Conservation (phyloP, 1,284 basidiomycete genomes). For the Cutaneotrichosporon arboriforme region DNA sequence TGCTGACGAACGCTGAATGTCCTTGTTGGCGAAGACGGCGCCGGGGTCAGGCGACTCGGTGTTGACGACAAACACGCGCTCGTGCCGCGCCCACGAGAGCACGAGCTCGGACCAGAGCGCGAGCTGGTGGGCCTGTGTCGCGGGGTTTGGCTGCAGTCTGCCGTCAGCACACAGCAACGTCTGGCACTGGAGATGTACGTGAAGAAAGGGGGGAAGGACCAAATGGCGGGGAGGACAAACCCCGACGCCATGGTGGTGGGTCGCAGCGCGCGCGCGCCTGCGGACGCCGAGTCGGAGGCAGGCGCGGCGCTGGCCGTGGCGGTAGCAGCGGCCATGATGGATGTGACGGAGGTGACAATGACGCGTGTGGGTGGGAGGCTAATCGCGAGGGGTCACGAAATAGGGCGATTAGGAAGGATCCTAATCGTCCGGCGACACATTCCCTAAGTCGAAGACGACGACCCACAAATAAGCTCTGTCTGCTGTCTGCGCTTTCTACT, state of each 20-base stretch:
- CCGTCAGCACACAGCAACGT: neutral
- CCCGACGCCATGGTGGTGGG: slow-evolving; percentile 27
- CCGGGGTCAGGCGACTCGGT: slow-evolving; percentile 32
- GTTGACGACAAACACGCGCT: slow-evolving; percentile 48
- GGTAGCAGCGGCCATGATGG: neutral
- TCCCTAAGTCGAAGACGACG: too few species aligned
- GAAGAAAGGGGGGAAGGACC: slow-evolving; percentile 56
- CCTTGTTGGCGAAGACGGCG: slow-evolving; percentile 44
- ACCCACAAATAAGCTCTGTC: too few species aligned
- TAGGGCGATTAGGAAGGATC: too few species aligned
- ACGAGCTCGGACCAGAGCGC: slow-evolving; percentile 50
- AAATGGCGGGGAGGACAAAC: slow-evolving; percentile 51
- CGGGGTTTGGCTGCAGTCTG: slow-evolving; percentile 52
- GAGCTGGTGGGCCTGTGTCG: slow-evolving; percentile 50
- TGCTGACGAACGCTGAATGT: slow-evolving; percentile 41
- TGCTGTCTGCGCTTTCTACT: too few species aligned
- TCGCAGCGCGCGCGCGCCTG: slow-evolving; percentile 11
- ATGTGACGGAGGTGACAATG: neutral
- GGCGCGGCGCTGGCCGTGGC: neutral
- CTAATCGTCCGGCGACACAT: too few species aligned
- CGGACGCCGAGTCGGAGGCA: too few species aligned
- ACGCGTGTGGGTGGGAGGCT: too few species aligned
- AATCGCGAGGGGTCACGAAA: too few species aligned
- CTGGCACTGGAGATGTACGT: slow-evolving; percentile 37
- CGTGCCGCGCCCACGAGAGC: slow-evolving; percentile 46